Conservation (phyloP, 1,139 yeast genomes). For the Candida glucosophila region DNA sequence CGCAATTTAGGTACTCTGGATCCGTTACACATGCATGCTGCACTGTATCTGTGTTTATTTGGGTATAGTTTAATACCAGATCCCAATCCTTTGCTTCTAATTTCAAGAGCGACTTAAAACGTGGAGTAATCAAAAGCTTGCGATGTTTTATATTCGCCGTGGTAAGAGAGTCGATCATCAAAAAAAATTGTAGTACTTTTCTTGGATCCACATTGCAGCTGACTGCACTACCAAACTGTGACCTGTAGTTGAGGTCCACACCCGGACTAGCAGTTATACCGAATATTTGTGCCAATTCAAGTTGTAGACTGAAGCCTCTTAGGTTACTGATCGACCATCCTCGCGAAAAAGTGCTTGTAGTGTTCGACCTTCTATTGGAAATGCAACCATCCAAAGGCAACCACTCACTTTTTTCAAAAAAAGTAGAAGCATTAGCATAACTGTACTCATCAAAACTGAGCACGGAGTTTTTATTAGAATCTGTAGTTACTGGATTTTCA, state of each 20-base stretch:
- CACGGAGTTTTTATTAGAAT: too few relatives aligned
- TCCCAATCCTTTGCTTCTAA: constrained; percentile 13
- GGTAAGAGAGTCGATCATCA: constrained; percentile 8
- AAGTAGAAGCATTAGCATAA: constrained; percentile 2
- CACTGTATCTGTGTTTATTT: constrained; percentile 9
- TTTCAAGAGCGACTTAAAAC: constrained; percentile 3
- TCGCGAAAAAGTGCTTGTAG: constrained; percentile 13
- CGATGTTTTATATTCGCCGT: constrained; percentile 11
- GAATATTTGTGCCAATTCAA: constrained; percentile 10
- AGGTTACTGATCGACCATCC: constrained; percentile 14
- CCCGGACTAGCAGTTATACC: constrained; percentile 10
- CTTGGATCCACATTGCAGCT: constrained; percentile 14
- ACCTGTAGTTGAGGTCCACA: constrained; percentile 7
- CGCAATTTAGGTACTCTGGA: constrained; percentile 9
- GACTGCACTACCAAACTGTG: constrained; percentile 12
- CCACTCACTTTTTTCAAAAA: constrained; percentile 6
- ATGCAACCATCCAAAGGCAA: constrained; percentile 7
- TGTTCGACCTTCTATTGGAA: constrained; percentile 4
- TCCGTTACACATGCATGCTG: constrained; percentile 21
- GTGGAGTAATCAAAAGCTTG: constrained; percentile 7
- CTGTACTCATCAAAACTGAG: constrained; percentile 8
- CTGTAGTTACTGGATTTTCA: too few relatives aligned
- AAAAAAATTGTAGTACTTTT: constrained; percentile 15
- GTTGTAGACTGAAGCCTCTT: constrained; percentile 8
- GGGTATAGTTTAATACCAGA: constrained; percentile 7